A percentile compares a stretch with the other conserved stretches of the same genome.
Evolutionary conservation across 352 stramenopile species (phyloP).

Genomic region (Phytophthora syringae): DNA sequence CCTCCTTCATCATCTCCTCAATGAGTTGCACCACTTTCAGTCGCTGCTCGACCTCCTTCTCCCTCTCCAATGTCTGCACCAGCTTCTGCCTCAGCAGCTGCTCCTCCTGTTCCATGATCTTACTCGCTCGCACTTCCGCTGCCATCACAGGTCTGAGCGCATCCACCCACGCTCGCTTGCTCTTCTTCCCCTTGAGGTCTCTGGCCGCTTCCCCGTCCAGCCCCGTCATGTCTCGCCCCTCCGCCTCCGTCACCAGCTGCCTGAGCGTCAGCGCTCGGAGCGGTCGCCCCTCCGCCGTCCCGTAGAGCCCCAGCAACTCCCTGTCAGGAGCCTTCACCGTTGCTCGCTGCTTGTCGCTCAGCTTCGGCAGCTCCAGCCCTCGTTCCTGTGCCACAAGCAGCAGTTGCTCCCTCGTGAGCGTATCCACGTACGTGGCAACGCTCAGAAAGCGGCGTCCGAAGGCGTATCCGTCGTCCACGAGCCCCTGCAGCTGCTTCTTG

Average conservation of each 20-base stretch:
- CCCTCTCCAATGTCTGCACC: slow-evolving; percentile 37
- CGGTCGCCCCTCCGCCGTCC: slow-evolving; percentile 49
- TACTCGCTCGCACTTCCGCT: slow-evolving; percentile 30
- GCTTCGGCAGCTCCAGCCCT: slow-evolving; percentile 30
- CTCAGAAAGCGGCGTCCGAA: slow-evolving; percentile 72
- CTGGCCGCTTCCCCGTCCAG: slow-evolving; percentile 26
- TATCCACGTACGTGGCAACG: slow-evolving; percentile 58
- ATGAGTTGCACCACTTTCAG: slow-evolving; percentile 34
- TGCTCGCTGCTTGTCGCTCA: slow-evolving; percentile 41
- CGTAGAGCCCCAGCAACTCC: slow-evolving; percentile 60
- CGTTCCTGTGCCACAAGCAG: slow-evolving; percentile 36
- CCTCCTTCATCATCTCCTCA: slow-evolving; percentile 17
- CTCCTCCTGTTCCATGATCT: slow-evolving; percentile 47
- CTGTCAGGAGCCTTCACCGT: slow-evolving; percentile 58
- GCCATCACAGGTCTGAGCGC: slow-evolving; percentile 41
- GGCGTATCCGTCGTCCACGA: slow-evolving; percentile 62
- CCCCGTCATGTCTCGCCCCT: slow-evolving; percentile 48
- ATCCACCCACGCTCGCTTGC: slow-evolving; percentile 67
- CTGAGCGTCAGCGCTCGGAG: slow-evolving; percentile 65
- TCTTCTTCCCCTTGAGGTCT: slow-evolving; percentile 61
- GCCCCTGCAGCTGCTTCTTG: slow-evolving; percentile 50
- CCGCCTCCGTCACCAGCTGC: slow-evolving; percentile 65
- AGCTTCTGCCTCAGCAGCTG: slow-evolving; percentile 48
- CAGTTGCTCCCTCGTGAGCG: slow-evolving; percentile 55
- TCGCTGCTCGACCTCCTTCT: slow-evolving; percentile 43